Base-by-base conservation (phyloP, 805 yeast genomes). In the Kuraishia cidri region DNA sequence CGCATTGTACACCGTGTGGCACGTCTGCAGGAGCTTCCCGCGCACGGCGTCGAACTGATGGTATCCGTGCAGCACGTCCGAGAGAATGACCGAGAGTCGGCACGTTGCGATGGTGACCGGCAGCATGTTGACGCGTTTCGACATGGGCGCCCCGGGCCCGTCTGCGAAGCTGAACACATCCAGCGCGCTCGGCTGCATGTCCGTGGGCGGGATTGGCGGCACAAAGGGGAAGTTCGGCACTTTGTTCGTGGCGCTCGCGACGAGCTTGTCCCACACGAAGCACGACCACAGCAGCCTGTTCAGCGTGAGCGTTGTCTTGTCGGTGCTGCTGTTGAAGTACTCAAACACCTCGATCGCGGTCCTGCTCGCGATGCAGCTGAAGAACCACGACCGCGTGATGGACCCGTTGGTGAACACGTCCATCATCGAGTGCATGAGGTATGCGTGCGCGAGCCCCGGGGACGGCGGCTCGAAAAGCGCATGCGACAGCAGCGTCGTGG, bases 191-290 rank as follows among this genome's bases (percentile, higher is more conserved):
- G 25, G 29, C n/a, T 6, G 22, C 30, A 39, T 37, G 11, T 26
- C 38, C 3, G 33, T 26, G 6, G 42, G 42, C 6, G 36, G 22
- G 12, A 37, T 6, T 5, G 38, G 36, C 10, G 42, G 42, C 15
- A 33, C 33, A 10, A 14, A 23, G 5, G 36, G 32, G 23, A 39
- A 30, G 9, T 19, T 18, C 7, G 42, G 42, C n/a, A 17, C 12
- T 17, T 21, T 37, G 19, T 37, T 37, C 26, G 31, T 21, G 14
- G 29, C 19, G 5, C 34, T 24, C 3, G 40, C 18, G 10, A 38
- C 24, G 5, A 40, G 25, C 30, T 40, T 40, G 22, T 40, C 44
- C 44, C 44, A 40, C 10, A 30, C 10, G 26, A 31, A 40, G 24
- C 36, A 31, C 3, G 35, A 10, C 44, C 44, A 40, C 16, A 35